Evolutionary conservation across 352 stramenopile genomes (phyloP).

Genomic region (Pythium dissotocum): DNA sequence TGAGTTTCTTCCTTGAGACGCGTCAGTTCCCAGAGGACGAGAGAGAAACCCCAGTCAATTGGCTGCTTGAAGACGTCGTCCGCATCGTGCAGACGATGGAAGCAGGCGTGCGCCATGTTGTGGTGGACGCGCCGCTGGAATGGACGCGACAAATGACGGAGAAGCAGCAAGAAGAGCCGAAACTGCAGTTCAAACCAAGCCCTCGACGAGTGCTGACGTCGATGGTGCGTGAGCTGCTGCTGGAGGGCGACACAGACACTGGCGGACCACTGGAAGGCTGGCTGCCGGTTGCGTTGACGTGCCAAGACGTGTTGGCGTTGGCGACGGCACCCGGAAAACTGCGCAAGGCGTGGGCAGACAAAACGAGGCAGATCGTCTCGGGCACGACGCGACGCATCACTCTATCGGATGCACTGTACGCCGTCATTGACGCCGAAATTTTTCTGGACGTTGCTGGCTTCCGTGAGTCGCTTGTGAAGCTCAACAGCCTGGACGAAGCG

Average conservation of each 20-base stretch:
- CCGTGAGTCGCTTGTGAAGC: background rate
- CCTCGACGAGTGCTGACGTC: background rate
- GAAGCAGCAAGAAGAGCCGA: background rate
- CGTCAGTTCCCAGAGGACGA: background rate
- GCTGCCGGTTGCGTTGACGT: slow-evolving; percentile 2
- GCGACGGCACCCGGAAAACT: too few relatives aligned
- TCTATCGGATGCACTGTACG: background rate
- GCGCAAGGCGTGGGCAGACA: background rate
- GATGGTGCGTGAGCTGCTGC: slow-evolving; percentile 9
- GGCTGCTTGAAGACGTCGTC: slow-evolving; percentile 1
- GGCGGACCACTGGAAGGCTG: background rate
- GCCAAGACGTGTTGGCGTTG: slow-evolving; percentile 8
- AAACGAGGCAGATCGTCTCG: background rate
- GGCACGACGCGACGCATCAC: slow-evolving; percentile 4
- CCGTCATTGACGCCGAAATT: background rate
- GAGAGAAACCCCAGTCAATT: background rate
- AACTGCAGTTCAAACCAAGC: background rate
- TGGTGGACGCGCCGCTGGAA: slow-evolving; percentile 2
- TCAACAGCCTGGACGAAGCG: background rate
- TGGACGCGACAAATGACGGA: background rate
- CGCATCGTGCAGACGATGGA: background rate
- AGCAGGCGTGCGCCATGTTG: background rate
- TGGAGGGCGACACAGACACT: background rate
- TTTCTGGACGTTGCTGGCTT: background rate
- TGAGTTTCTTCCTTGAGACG: slow-evolving; percentile 14